Evolutionary conservation across 257 asterid species (phyloP).

Genomic region (Gardenia jasminoides): DNA sequence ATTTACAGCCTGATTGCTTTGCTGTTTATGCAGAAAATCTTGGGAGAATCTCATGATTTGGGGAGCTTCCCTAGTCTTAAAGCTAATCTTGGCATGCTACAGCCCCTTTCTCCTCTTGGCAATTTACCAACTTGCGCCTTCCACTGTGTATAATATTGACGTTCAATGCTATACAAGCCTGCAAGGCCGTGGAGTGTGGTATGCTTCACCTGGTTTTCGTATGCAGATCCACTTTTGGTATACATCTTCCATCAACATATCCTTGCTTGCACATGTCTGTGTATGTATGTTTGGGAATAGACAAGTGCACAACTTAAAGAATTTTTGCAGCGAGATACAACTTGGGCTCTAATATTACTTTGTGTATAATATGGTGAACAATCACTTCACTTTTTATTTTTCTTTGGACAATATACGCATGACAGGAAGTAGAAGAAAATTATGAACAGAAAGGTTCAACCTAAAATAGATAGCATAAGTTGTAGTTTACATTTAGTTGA

Average conservation of each 20-base stretch:
- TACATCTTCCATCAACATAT: neutral
- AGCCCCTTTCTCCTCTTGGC: constrained; percentile 78
- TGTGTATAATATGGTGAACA: neutral
- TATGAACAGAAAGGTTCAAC: neutral
- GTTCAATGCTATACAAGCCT: neutral
- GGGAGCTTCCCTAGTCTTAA: constrained; percentile 65
- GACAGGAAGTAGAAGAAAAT: neutral
- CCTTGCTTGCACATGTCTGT: neutral
- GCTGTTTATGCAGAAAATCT: constrained; percentile 54
- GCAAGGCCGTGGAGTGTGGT: neutral
- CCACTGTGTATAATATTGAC: neutral
- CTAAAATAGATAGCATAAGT: neutral
- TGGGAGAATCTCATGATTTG: constrained; percentile 60
- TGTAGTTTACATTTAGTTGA: neutral
- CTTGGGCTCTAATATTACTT: neutral
- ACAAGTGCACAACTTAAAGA: neutral
- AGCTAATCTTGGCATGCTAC: constrained; percentile 92
- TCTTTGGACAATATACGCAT: neutral
- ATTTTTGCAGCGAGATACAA: neutral
- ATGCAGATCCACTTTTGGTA: neutral
- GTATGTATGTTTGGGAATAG: neutral
- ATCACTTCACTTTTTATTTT: neutral
- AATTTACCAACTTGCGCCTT: constrained; percentile 32
- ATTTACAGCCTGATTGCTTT: neutral
- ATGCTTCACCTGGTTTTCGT: neutral